These are phyloP conservation scores for Fusarium succisae DNA, from an alignment of 2,329 filamentous ascomycete species.

Conservation along the genomic window DNA sequence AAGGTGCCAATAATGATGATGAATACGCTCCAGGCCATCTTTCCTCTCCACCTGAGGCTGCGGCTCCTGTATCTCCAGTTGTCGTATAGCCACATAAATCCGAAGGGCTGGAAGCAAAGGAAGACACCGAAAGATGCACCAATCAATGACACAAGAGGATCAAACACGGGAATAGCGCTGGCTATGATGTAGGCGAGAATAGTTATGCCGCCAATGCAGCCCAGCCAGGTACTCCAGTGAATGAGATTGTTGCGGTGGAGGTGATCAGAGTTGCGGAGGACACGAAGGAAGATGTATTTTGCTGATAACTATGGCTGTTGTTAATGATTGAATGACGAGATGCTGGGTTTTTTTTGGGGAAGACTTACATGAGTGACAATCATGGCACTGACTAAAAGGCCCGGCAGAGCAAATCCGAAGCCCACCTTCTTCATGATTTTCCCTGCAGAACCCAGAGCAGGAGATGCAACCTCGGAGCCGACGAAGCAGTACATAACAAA, in stretches of 20 bases:
- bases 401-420: slow-evolving; percentile 52
- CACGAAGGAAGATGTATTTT: slow-evolving; percentile 46
- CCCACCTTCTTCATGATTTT: slow-evolving; percentile 53
- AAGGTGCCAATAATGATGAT: slow-evolving; percentile 19
- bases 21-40: slow-evolving; percentile 15
- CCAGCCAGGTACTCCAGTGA: slow-evolving; percentile 46
- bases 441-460: slow-evolving; percentile 58
- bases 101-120: slow-evolving; percentile 33
- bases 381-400: slow-evolving; percentile 42
- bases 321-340: neutral
- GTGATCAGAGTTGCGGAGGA: slow-evolving; percentile 44
- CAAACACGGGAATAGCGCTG: slow-evolving; percentile 29
- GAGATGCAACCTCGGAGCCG: slow-evolving; percentile 57
- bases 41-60: neutral
- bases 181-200: slow-evolving; percentile 29
- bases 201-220: slow-evolving; percentile 17
- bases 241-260: slow-evolving; percentile 38
- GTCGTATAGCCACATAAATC: slow-evolving; percentile 32
- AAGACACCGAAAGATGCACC: slow-evolving; percentile 30
- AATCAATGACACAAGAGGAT: slow-evolving; percentile 25
- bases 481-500: slow-evolving; percentile 57
- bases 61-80: slow-evolving; percentile 8
- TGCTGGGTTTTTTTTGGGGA: neutral
- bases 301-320: slow-evolving; percentile 15
- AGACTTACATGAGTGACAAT: slow-evolving; percentile 43